These are phyloP conservation scores for Elsinoe batatas DNA, from an alignment of 2,329 filamentous ascomycete species.

Conservation along the genomic window DNA sequence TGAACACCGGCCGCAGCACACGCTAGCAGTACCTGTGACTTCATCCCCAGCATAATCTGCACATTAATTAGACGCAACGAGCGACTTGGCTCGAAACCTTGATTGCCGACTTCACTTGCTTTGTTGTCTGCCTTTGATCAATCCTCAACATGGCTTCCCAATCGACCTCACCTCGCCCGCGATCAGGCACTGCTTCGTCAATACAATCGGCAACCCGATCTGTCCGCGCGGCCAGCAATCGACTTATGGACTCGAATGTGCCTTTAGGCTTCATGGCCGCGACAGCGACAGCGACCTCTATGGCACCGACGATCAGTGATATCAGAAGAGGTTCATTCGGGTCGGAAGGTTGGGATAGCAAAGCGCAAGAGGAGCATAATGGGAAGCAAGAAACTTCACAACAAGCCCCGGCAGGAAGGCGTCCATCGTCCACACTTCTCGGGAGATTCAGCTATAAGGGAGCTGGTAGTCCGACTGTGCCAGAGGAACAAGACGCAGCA, in stretches of 20 bases:
- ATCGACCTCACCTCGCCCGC: slow-evolving; percentile 3
- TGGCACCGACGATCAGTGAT: slow-evolving; percentile 34
- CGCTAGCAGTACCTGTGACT: slow-evolving; percentile 8
- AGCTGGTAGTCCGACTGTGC: slow-evolving; percentile 12
- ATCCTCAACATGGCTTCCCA: not conserved
- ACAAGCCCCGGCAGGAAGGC: slow-evolving; percentile 6
- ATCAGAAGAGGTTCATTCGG: slow-evolving; percentile 28
- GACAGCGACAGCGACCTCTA: slow-evolving; percentile 31
- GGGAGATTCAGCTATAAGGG: slow-evolving; percentile 17
- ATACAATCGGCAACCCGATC: slow-evolving; percentile 7
- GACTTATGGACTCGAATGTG: slow-evolving; percentile 19
- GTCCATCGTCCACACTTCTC: not conserved
- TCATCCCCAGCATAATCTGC: not conserved
- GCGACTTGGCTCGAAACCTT: not conserved
- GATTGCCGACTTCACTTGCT: not conserved
- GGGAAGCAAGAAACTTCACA: slow-evolving; percentile 6
- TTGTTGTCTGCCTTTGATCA: not conserved
- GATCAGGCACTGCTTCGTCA: slow-evolving; percentile 7
- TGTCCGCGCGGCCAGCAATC: slow-evolving; percentile 8
- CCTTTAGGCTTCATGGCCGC: slow-evolving; percentile 38
- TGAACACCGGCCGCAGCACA: slow-evolving; percentile 9
- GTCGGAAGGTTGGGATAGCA: slow-evolving; percentile 15
- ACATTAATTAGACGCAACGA: not conserved
- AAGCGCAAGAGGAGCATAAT: slow-evolving; percentile 13
- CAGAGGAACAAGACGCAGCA: slow-evolving; percentile 13